Conservation (phyloP, 2,329 filamentous ascomycete species). For the Talaromyces sp. region DNA sequence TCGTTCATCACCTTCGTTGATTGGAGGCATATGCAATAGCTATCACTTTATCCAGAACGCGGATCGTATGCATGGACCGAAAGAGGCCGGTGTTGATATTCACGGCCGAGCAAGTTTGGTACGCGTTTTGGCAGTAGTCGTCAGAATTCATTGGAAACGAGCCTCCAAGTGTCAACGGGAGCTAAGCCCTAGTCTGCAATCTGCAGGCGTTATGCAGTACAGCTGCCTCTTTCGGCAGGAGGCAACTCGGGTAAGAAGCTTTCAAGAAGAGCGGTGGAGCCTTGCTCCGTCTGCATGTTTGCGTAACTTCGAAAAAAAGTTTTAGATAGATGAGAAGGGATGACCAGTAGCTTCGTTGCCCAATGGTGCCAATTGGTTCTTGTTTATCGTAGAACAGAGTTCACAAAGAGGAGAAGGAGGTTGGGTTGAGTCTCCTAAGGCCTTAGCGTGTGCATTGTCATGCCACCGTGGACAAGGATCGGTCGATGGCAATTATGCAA, state of each 20-base stretch:
- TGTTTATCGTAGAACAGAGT: slow-evolving; percentile 1
- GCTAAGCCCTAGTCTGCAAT: slow-evolving; percentile 13
- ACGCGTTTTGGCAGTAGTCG: slow-evolving; percentile 15
- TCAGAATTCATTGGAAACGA: slow-evolving; percentile 19
- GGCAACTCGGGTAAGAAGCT: slow-evolving; percentile 6
- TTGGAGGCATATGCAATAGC: slow-evolving; percentile 18
- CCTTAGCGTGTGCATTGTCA: slow-evolving; percentile 15
- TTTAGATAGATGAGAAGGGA: background rate
- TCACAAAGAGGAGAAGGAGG: slow-evolving; percentile 11
- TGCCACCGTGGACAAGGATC: slow-evolving; percentile 13
- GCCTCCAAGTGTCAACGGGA: slow-evolving; percentile 15
- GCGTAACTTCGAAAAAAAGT: slow-evolving; percentile 1
- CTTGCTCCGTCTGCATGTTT: slow-evolving; percentile 8
- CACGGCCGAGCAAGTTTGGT: slow-evolving; percentile 15
- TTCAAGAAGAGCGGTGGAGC: background rate
- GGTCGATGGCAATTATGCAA: slow-evolving; percentile 16
- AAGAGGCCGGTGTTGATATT: slow-evolving; percentile 18
- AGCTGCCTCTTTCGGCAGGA: slow-evolving; percentile 16
- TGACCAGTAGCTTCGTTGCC: slow-evolving; percentile 2
- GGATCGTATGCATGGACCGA: slow-evolving; percentile 17
- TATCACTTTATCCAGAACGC: slow-evolving; percentile 15
- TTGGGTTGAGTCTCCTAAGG: background rate
- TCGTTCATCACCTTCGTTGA: slow-evolving; percentile 9
- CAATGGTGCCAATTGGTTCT: slow-evolving; percentile 14
- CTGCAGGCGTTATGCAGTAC: slow-evolving; percentile 16